These are phyloP conservation scores for Capsaspora owczarzaki DNA, from an alignment of 78 protist genomes.

Conservation along the genomic window DNA sequence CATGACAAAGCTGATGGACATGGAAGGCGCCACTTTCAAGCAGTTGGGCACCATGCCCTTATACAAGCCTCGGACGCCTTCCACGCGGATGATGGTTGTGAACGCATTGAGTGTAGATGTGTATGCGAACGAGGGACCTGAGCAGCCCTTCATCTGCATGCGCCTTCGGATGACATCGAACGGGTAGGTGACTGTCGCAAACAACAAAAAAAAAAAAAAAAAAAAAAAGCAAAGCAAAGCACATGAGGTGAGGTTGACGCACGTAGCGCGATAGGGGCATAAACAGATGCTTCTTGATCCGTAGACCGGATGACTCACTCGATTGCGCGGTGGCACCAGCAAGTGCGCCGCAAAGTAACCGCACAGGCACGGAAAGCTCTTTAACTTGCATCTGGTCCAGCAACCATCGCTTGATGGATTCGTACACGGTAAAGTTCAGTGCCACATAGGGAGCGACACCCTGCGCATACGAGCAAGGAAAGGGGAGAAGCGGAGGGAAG, in stretches of 20 bases:
- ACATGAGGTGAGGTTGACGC: no score
- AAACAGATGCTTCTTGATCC: no score
- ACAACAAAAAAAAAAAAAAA: no score
- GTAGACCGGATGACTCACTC: background rate
- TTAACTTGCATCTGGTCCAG: background rate
- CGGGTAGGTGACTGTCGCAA: conserved; percentile 55
- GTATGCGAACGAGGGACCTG: conserved; percentile 22
- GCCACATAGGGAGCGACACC: conserved; percentile 81
- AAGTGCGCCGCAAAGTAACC: conserved; percentile 44
- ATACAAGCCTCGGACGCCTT: conserved; percentile 49
- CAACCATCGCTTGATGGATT: conserved; percentile 36
- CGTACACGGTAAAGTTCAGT: conserved; percentile 70
- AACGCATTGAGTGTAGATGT: conserved; percentile 41
- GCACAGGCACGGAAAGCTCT: background rate
- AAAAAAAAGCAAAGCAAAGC: no score
- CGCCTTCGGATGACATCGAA: conserved; percentile 52
- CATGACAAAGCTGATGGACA: conserved; percentile 56
- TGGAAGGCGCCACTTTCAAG: conserved; percentile 71
- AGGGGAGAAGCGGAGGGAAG: no score
- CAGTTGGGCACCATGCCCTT: conserved; percentile 64
- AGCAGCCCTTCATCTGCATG: conserved; percentile 58
- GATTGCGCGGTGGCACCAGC: conserved; percentile 64
- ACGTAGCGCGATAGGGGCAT: no score
- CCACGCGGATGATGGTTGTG: background rate
- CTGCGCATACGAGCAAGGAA: background rate